Percentiles rank a stretch among this genome's conserved stretches.
Evolutionary conservation across 139 green algal genomes (phyloP).

Genomic region (Ettlia oleoabundans): DNA sequence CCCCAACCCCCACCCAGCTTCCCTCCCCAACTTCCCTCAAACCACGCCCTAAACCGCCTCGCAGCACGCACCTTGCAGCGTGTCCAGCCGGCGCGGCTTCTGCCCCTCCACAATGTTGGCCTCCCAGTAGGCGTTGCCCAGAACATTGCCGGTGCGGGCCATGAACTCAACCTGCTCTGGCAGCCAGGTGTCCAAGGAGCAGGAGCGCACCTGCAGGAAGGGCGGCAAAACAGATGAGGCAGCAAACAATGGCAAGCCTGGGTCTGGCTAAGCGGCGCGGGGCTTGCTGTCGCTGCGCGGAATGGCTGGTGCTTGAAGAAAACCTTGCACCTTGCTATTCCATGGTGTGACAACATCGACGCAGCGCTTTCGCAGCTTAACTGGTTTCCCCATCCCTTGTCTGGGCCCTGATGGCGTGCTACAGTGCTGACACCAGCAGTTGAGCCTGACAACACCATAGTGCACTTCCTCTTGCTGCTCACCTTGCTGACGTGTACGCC

Average conservation of each 20-base stretch:
- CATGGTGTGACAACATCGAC: no score
- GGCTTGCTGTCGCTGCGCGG: neutral
- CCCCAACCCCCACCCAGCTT: neutral
- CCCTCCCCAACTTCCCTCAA: neutral
- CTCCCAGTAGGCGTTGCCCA: conserved; percentile 63
- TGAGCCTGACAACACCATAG: no score
- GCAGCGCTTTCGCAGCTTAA: no score
- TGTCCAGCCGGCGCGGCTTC: neutral
- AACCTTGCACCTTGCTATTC: no score
- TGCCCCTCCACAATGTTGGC: conserved; percentile 22
- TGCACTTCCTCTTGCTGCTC: neutral
- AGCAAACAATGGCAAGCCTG: no score
- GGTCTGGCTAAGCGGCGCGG: neutral
- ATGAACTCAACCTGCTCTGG: conserved; percentile 64
- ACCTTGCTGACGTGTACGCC: conserved; percentile 80
- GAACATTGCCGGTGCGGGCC: conserved; percentile 73
- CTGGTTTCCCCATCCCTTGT: no score
- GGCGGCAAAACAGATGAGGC: neutral
- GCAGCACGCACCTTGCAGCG: neutral
- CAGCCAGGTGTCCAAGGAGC: conserved; percentile 71
- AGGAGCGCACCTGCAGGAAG: conserved; percentile 68
- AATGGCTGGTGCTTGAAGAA: no score
- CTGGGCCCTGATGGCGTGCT: no score
- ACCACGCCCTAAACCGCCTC: neutral
- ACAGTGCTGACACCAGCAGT: no score